Evolutionary conservation across 345 rosid genomes (phyloP), one percentile per base, ranked within the genome.

Genomic region (Noccaea caerulescens): DNA sequence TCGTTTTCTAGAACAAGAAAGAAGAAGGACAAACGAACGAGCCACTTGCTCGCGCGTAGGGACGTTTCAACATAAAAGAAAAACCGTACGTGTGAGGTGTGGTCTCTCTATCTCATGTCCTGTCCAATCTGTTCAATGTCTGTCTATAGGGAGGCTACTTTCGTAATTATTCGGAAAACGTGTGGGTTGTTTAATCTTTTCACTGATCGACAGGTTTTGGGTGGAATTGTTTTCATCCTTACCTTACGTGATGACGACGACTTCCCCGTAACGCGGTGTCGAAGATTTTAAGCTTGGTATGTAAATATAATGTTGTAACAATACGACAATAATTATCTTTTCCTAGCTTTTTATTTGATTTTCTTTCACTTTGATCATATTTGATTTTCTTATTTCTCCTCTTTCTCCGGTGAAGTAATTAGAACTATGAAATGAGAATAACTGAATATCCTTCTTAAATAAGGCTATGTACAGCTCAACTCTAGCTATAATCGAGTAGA

Each of bases 1-100:
- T 66, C 72, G 72, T 58, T 42, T 39, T 65, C 33, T 36, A 10
- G 71, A 56, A 46, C 16, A 30, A 47, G 59, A 49, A 10, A 30
- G 54, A 13, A 33, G 63, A 14, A 39, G 57, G 30, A 27, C 30
- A 27, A 7, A 75, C 57, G 57, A 75, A 68, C 5, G 49, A 60
- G 58, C 57, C 78, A 75, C 78, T 75, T 75, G 78, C 78, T 60
- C 46, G 55, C 57, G 50, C 49, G 63, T 67, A 37, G 73, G 78
- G 69, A 75, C 78, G 25, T 27, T 27, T 27, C 7, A 11, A 53
- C 68, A 52, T 53, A 59, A 27, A 39, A 45, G 30, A 27, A 3
- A 30, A 45, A 8, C 73, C 74, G 74, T 75, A 75, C 74, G 79
- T 75, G 79, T 44, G 69, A 44, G 43, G 25, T 75, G 73, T 75